A percentile compares a stretch with the other conserved stretches of the same genome.
Evolutionary conservation across 2,329 filamentous ascomycete genomes (phyloP).

Genomic region (Colletotrichum caudatum): DNA sequence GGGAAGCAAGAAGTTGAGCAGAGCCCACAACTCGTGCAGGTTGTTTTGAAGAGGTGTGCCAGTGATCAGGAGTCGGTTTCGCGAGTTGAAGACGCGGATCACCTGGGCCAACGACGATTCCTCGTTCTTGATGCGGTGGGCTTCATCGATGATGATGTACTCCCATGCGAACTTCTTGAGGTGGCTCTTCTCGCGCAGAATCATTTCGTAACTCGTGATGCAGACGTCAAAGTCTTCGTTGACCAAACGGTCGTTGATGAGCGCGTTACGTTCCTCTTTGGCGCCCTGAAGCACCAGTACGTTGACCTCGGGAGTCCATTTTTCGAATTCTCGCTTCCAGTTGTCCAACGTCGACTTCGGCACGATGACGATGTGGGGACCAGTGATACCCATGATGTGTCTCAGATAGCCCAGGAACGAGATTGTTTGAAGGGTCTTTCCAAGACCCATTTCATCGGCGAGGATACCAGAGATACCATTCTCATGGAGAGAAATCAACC

Average conservation of each 20-base stretch:
- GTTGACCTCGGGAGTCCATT: slow-evolving; percentile 96
- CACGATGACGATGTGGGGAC: slow-evolving; percentile 90
- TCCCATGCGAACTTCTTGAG: slow-evolving; percentile 99
- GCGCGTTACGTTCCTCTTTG: slow-evolving; percentile 88
- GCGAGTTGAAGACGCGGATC: slow-evolving; percentile 94
- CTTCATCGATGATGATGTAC: slow-evolving; percentile 99
- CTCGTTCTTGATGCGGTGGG: slow-evolving; percentile 99
- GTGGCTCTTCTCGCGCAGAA: slow-evolving; percentile 92
- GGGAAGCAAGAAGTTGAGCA: slow-evolving; percentile 96
- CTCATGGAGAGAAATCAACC: slow-evolving; percentile 96
- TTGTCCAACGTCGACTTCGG: slow-evolving; percentile 99
- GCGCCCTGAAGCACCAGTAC: slow-evolving; percentile 93
- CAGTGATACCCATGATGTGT: slow-evolving; percentile 88
- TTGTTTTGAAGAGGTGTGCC: slow-evolving; percentile 98
- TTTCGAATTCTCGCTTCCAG: slow-evolving; percentile 94
- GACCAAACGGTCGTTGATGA: slow-evolving; percentile 92
- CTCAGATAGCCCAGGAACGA: slow-evolving; percentile 95
- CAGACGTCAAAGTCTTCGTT: slow-evolving; percentile 98
- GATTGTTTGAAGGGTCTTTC: slow-evolving; percentile 97
- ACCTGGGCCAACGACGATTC: slow-evolving; percentile 97
- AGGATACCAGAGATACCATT: slow-evolving; percentile 99
- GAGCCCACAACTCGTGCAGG: slow-evolving; percentile 95
- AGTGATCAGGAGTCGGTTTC: slow-evolving; percentile 94
- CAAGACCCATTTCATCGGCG: slow-evolving; percentile 98
- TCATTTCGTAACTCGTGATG: slow-evolving; percentile 99